Evolutionary conservation across 1,284 basidiomycete species (phyloP).

Genomic region (Rhizoctonia solani): DNA sequence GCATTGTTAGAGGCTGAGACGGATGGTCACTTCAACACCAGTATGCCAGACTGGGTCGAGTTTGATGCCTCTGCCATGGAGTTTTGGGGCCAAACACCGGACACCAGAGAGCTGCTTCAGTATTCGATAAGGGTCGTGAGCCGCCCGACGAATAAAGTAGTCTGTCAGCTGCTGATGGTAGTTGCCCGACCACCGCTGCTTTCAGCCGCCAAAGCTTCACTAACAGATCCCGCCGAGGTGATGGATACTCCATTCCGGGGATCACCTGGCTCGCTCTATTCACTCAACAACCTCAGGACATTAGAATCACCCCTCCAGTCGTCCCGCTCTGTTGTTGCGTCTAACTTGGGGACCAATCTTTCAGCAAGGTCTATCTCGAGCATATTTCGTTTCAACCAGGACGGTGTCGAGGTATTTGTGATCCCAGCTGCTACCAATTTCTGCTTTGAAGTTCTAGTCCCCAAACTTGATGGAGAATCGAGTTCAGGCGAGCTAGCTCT

Average conservation of each 20-base stretch:
- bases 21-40: not conserved
- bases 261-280: not conserved
- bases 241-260: too few species aligned
- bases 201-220: not conserved
- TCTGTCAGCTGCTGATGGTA: not conserved
- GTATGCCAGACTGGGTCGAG: slow-evolving; percentile 11
- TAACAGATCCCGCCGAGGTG: too few species aligned
- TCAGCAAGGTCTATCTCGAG: slow-evolving; percentile 3
- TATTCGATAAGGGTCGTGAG: slow-evolving; percentile 7
- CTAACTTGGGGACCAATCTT: not conserved
- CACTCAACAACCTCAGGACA: not conserved
- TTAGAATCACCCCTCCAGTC: not conserved
- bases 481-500: not conserved
- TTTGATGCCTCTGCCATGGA: slow-evolving; percentile 1
- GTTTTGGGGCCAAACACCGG: slow-evolving; percentile 17
- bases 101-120: not conserved
- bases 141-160: not conserved
- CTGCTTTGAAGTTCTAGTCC: not conserved
- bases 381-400: slow-evolving; percentile 1
- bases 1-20: not conserved
- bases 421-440: not conserved
- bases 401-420: slow-evolving; percentile 10
- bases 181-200: not conserved
- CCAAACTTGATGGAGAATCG: not conserved
- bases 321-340: not conserved